These are phyloP conservation scores for Alternaria postmessia DNA, from an alignment of 2,329 filamentous ascomycete species.

Conservation along the genomic window DNA sequence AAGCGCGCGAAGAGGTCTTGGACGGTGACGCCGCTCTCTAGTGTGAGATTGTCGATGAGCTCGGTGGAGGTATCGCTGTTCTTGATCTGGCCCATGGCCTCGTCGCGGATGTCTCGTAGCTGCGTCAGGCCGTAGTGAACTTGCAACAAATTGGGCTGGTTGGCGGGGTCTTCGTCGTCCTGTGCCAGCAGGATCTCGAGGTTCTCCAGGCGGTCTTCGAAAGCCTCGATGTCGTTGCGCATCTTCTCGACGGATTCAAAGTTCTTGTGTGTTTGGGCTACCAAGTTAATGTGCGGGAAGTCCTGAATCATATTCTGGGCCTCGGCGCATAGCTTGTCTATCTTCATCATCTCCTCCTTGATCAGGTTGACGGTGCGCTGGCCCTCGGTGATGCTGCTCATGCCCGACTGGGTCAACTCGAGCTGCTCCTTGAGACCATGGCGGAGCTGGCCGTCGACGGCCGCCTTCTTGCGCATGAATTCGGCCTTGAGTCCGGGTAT, in stretches of 20 bases:
- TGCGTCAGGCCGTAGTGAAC: constrained; percentile 93
- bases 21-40: constrained; percentile 76
- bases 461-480: constrained; percentile 91
- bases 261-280: constrained; percentile 94
- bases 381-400: constrained; percentile 86
- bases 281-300: constrained; percentile 89
- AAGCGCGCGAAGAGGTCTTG: constrained; percentile 88
- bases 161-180: constrained; percentile 85
- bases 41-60: constrained; percentile 75
- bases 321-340: constrained; percentile 96
- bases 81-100: constrained; percentile 95
- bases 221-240: constrained; percentile 88
- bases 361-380: constrained; percentile 92
- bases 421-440: constrained; percentile 90
- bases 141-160: constrained; percentile 88
- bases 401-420: constrained; percentile 91
- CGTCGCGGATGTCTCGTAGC: constrained; percentile 91
- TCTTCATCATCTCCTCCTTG: constrained; percentile 98
- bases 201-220: constrained; percentile 77
- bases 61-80: constrained; percentile 85
- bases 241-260: constrained; percentile 94
- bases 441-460: constrained; percentile 88
- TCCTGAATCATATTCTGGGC: constrained; percentile 97
- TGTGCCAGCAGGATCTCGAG: constrained; percentile 81
- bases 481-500: constrained; percentile 88